Base-by-base conservation (phyloP, 345 rosid species). In the Excoecaria agallocha region DNA sequence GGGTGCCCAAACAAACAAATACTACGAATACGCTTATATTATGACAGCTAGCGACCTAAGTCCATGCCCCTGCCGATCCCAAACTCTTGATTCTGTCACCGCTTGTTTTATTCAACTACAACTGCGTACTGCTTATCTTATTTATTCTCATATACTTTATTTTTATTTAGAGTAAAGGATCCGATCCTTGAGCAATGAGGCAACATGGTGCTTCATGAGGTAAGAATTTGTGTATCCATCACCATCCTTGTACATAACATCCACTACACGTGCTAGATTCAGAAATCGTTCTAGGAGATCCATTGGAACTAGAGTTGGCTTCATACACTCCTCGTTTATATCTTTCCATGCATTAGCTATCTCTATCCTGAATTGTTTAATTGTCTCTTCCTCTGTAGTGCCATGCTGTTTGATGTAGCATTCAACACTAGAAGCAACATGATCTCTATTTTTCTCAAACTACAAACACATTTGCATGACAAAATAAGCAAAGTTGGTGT, bases 351-450 rank as follows among this genome's bases (percentile, higher is more conserved):
- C 72, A 45, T 35, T 8, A 19, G 12, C 58, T 38, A 68, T 58
- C 13, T 56, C 35, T 11, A 45, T 38, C 1, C 13, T 8, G 5
- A 75, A 17, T 12, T 0, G 0, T 41, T 57, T 20, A 19, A 8
- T 1, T 13, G 24, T 57, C 45, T 43, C 57, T 37, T 75, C 59
- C 19, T 68, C 24, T 51, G 72, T 35, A 15, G 66, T 48, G 0
- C 50, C 58, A 51, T 71, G 49, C n/a, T 71, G 67, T 72, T 82
- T 73, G 15, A 12, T 68, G 51, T 37, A 76, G 52, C 78, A 76
- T 35, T 76, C 74, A 8, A 59, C 61, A 1, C 22, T 8, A 7
- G 78, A 69, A 19, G 78, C 62, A n/a, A 49, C 78, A 60, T 68
- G 61, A 1, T 43, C 62, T 49, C 69, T 48, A 15, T 69, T 35